Evolutionary conservation across 202 grass and related monocot genomes (phyloP).

Genomic region (Dendrocalamus latiflorus): DNA sequence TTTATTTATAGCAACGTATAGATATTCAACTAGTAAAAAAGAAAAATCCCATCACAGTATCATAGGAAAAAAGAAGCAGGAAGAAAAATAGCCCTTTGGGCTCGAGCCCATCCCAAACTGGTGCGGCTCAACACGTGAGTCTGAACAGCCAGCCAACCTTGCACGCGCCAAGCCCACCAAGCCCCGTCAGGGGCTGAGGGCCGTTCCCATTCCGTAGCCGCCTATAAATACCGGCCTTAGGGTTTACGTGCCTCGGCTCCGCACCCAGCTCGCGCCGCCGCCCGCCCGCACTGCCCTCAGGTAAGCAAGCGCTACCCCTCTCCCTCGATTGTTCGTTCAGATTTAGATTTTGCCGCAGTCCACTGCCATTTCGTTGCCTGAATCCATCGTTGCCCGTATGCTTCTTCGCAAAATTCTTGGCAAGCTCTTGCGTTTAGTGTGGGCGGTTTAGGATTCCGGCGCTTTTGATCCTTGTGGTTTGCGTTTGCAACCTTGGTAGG

Average conservation of each 20-base stretch:
- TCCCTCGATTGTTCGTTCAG: not conserved
- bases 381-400: not conserved
- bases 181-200: no score
- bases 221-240: slow-evolving; percentile 32
- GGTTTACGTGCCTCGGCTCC: slow-evolving; percentile 19
- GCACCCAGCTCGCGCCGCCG: not conserved
- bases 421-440: not conserved
- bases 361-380: not conserved
- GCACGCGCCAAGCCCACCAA: not conserved
- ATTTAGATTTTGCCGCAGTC: not conserved
- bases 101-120: no score
- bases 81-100: no score
- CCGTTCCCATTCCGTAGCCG: slow-evolving; percentile 1
- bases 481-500: not conserved
- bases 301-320: not conserved
- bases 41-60: no score
- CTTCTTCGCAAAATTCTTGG: not conserved
- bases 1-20: no score
- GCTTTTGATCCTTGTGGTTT: not conserved
- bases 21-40: no score
- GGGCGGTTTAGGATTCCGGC: not conserved
- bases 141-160: not conserved
- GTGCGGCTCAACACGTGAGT: no score
- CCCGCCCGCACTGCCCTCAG: slow-evolving; percentile 6
- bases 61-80: no score